These are phyloP conservation scores for Nemania sp. DNA, from an alignment of 2,329 filamentous ascomycete species.

Conservation along the genomic window DNA sequence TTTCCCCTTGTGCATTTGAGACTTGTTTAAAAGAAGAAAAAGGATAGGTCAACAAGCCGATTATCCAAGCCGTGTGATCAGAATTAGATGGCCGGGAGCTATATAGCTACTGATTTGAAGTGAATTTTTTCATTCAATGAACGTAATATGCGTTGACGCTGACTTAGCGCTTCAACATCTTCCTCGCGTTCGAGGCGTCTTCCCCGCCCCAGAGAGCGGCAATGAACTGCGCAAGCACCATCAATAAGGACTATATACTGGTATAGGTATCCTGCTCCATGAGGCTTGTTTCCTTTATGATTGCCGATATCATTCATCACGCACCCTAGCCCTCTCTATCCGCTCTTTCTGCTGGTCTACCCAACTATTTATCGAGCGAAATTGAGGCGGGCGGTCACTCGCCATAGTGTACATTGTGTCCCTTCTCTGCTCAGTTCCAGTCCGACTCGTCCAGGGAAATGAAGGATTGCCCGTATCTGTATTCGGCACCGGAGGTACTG, in stretches of 20 bases:
- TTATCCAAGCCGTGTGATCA: neutral
- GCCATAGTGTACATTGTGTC: conserved; percentile 66
- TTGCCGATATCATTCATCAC: conserved; percentile 45
- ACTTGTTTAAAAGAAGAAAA: neutral
- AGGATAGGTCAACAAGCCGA: neutral
- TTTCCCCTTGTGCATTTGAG: neutral
- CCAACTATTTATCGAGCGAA: conserved; percentile 72
- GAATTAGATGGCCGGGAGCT: neutral
- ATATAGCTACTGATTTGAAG: neutral
- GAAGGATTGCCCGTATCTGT: conserved; percentile 43
- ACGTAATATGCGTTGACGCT: conserved; percentile 18
- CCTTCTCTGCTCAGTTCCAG: conserved; percentile 47
- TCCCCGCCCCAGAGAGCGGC: neutral
- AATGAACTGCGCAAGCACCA: neutral
- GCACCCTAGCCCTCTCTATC: conserved; percentile 58
- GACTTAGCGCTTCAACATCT: neutral
- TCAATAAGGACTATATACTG: conserved; percentile 26
- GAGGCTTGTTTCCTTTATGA: conserved; percentile 34
- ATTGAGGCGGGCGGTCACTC: conserved; percentile 66
- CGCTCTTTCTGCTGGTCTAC: conserved; percentile 72
- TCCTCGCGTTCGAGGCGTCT: conserved; percentile 6
- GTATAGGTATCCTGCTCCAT: conserved; percentile 44
- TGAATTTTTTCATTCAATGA: conserved; percentile 22
- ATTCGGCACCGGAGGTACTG: conserved; percentile 34
- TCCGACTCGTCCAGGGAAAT: conserved; percentile 54